Base-by-base conservation (phyloP, 176 grass and related monocot genomes). In the Aegilops tauschii region DNA sequence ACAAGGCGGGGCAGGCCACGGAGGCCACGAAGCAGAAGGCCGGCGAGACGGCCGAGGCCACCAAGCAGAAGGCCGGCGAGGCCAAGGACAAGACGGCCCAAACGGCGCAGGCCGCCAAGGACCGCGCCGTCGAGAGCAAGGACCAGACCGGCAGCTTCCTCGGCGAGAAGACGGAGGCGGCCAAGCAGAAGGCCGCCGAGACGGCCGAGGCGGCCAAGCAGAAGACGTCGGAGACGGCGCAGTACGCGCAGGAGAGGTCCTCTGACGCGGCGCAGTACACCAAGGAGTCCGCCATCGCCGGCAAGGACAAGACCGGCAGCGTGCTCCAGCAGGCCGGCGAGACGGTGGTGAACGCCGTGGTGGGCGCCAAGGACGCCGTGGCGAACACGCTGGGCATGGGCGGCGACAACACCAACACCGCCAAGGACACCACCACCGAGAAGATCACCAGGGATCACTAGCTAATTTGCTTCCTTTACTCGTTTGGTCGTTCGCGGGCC, bases 311-410 rank as follows among this genome's bases (percentile, higher is more conserved):
- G 84, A 52, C 90, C 34, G 88, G 85, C 66, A n/a, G 27, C 80
- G 36, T 90, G 14, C 69, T 97, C 50, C 88, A 91, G 36, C 90
- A 97, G 94, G 89, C 89, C 10, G 65, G 84, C 0, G 94, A 96
- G 61, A 82, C 89, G 61, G 89, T 91, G 66, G 91, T 82, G 88
- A 89, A 8, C 61, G 92, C 73, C 18, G 95, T 82, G 14, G 83
- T 58, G 4, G 92, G 92, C 25, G 86, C 92, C 27, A 91, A 88
- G 83, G 92, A 94, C 36, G 86, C 93, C 8, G 92, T 94, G 36
- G 83, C 76, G 45, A 93, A 27, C 84, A 91, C 90, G 17, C 77
- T 93, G 35, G 95, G 95, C 8, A 84, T 95, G 90, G 65, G 72
- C 30, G 90, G 52, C 0, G 80, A 91, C 13, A 65, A 63, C 21